Base-by-base conservation (phyloP, 768 basidiomycete genomes). In the Pisolithus marmoratus region DNA sequence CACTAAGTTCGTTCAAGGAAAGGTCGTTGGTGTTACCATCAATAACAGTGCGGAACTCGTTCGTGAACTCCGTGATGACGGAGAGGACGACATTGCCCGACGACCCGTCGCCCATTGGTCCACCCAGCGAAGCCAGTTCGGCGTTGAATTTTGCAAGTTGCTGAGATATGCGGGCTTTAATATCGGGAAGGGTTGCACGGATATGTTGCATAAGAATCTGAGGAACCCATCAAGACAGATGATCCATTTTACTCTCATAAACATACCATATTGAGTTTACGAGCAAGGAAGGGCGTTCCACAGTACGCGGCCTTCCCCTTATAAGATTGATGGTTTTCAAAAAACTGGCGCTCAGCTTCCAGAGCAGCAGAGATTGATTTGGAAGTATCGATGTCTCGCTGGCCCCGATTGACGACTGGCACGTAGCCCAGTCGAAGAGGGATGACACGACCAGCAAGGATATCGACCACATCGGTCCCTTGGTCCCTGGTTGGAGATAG, bases 181-280 rank as follows among this genome's bases (percentile, higher is more conserved):
- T 98, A 66, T 99, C 96, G 29, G 96, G 96, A n/a, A 99, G 80
- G 20, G 93, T 96, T 49, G 90, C 83, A 51, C 91, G 90, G 67
- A 99, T 97, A 71, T 99, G 96, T 71, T 96, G 93, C 94, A 98
- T 98, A 49, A 99, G 84, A 64, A 99, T 95, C 94, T 95, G 53
- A 17, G 42, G 8, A 46, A 20, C 17, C 7, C 11, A 36, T 58
- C 29, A 54, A 38, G 31, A 46, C 34, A 51, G 38, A 47, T 27
- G 11, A 34, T 20, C 29, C 12, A 22, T 38, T 44, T 19, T 26
- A 27, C 4, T 38, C 17, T 15, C 15, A 27, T 26, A 8, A 26
- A 72, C 82, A 44, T 54, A 92, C 93, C 80, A 91, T 87, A 69
- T 97, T 97, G 49, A 96, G 83, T 72, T 94, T 95, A 58, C 91